Evolutionary conservation across 2,329 filamentous ascomycete species (phyloP).

Genomic region (Zelopaecilomyces penicillatus): DNA sequence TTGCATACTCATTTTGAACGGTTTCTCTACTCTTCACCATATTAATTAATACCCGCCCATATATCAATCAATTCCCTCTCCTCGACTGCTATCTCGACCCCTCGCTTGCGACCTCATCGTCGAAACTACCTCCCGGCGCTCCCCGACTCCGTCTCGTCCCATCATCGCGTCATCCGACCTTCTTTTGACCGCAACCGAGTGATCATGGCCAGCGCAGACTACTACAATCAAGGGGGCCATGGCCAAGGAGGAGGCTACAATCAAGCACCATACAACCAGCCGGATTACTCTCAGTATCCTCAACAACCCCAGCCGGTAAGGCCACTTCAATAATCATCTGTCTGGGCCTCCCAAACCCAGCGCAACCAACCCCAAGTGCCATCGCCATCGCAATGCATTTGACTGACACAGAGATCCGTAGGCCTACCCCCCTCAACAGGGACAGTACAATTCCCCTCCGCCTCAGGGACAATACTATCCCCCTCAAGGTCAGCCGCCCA

Average conservation of each 20-base stretch:
- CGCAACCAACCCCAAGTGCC: background rate
- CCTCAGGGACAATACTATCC: constrained; percentile 25
- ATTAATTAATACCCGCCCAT: no score
- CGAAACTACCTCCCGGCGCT: no score
- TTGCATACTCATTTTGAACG: no score
- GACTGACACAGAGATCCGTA: constrained; percentile 5
- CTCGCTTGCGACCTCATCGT: no score
- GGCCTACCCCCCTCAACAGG: constrained; percentile 20
- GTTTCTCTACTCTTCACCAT: no score
- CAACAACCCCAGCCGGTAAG: constrained; percentile 33
- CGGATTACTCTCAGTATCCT: constrained; percentile 12
- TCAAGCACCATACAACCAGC: no score
- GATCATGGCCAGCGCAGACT: constrained; percentile 33
- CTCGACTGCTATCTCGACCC: no score
- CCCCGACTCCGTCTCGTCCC: background rate
- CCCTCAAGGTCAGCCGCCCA: constrained; percentile 30
- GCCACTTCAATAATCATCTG: background rate
- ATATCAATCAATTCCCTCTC: no score
- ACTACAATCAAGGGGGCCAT: constrained; percentile 27
- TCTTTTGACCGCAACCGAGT: no score
- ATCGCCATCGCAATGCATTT: background rate
- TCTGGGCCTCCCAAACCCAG: no score
- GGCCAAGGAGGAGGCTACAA: constrained; percentile 20
- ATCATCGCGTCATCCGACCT: background rate
- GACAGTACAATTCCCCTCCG: constrained; percentile 21